Evolutionary conservation across 371 early-diverging fungal species (phyloP).

Genomic region (Mortierella sp.): DNA sequence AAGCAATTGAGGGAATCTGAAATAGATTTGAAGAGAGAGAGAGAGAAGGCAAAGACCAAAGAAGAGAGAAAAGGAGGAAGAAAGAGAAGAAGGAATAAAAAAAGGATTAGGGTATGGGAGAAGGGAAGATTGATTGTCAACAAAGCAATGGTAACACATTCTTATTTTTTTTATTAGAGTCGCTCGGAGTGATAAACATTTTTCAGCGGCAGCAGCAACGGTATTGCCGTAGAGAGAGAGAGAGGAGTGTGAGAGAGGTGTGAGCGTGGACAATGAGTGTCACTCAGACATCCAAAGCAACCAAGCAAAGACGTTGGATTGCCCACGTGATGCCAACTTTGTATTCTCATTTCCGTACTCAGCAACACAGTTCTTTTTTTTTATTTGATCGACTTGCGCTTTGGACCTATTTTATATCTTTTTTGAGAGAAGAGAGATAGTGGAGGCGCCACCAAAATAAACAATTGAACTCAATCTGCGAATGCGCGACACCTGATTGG

Average conservation of each 20-base stretch:
- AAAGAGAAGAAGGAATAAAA: too few relatives aligned
- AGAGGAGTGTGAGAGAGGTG: too few relatives aligned
- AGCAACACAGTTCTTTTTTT: background rate
- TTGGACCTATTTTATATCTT: too few relatives aligned
- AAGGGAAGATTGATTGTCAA: background rate
- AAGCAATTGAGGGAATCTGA: background rate
- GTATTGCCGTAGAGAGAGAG: too few relatives aligned
- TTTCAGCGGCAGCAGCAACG: background rate
- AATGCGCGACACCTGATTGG: background rate
- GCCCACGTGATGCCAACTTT: slow-evolving; percentile 15
- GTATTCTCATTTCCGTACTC: background rate
- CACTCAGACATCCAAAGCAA: background rate
- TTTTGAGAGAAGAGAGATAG: too few relatives aligned
- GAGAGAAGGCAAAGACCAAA: background rate
- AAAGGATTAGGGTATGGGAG: background rate
- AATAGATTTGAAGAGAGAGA: background rate
- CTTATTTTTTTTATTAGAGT: too few relatives aligned
- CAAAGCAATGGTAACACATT: background rate
- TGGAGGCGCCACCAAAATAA: slow-evolving; percentile 5
- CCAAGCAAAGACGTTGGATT: slow-evolving; percentile 6
- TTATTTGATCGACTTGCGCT: too few relatives aligned
- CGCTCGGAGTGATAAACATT: too few relatives aligned
- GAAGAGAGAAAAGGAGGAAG: too few relatives aligned
- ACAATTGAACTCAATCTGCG: background rate
- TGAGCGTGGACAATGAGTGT: too few relatives aligned